A percentile compares a stretch with the other conserved stretches of the same genome.
Evolutionary conservation across 805 yeast genomes (phyloP).

Genomic region (Kazachstania viticola): DNA sequence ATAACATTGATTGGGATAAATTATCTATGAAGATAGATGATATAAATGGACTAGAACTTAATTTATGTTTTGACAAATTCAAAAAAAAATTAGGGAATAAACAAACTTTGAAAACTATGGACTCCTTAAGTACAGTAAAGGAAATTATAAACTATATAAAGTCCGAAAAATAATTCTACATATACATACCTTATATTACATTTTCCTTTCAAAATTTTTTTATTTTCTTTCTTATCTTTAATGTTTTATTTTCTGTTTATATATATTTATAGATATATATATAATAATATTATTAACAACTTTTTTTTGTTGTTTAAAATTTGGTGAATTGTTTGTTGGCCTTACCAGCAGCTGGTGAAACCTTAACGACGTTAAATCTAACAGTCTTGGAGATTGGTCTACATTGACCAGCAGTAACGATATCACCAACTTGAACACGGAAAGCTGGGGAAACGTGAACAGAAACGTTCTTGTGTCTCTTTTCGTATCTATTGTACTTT

Average conservation of each 20-base stretch:
- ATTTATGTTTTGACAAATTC: not conserved
- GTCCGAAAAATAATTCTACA: no score
- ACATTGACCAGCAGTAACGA: conserved; percentile 99
- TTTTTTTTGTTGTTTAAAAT: no score
- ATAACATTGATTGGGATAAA: not conserved
- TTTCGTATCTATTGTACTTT: conserved; percentile 99
- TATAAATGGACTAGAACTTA: not conserved
- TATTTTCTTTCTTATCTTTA: no score
- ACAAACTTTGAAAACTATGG: no score
- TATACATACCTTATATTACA: no score
- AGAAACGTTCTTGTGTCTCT: conserved; percentile 99
- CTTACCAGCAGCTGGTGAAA: conserved; percentile 78
- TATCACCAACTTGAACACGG: conserved; percentile 99
- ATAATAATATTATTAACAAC: no score
- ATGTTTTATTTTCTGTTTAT: no score
- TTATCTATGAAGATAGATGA: not conserved
- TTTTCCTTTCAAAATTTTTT: no score
- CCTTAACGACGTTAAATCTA: conserved; percentile 98
- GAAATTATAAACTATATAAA: no score
- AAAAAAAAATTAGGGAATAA: no score
- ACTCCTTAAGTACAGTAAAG: no score
- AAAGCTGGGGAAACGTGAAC: conserved; percentile 99
- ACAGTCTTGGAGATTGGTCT: conserved; percentile 99
- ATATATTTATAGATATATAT: no score
- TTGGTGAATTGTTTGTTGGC: conserved; percentile 86